Conservation (phyloP, 345 rosid genomes). For the Kernera saxatilis region DNA sequence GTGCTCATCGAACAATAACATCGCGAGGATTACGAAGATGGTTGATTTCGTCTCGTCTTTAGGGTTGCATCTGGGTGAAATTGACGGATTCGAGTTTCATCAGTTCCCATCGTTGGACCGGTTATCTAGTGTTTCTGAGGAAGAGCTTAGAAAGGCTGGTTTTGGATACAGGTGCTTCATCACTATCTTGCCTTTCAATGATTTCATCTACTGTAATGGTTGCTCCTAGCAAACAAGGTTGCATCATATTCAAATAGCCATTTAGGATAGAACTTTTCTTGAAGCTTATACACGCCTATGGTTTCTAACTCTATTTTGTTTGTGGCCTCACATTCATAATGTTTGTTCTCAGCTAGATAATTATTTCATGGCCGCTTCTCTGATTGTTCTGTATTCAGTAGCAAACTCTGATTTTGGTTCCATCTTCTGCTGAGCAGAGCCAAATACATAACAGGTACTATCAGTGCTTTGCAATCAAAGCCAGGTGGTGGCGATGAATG, state of each 20-base stretch:
- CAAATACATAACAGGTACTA: slow-evolving; percentile 67
- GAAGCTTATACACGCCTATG: not conserved
- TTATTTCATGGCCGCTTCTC: not conserved
- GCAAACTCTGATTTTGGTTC: slow-evolving; percentile 17
- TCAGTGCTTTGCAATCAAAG: slow-evolving; percentile 58
- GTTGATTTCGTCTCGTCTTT: slow-evolving; percentile 67
- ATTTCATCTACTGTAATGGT: not conserved
- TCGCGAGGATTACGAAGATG: slow-evolving; percentile 86
- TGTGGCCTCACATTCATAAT: not conserved
- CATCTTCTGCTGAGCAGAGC: slow-evolving; percentile 50
- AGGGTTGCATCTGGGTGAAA: slow-evolving; percentile 55
- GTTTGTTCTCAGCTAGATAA: not conserved
- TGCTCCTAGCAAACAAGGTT: not conserved
- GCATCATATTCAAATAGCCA: not conserved
- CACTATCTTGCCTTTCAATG: not conserved
- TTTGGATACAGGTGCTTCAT: slow-evolving; percentile 79
- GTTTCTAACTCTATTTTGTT: not conserved
- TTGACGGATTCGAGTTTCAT: slow-evolving; percentile 68
- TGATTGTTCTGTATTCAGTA: not conserved
- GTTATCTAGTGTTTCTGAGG: slow-evolving; percentile 58
- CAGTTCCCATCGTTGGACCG: slow-evolving; percentile 77
- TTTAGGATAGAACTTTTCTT: not conserved
- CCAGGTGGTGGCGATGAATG: slow-evolving; percentile 74
- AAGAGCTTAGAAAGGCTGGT: slow-evolving; percentile 69
- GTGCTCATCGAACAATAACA: slow-evolving; percentile 91